Base-by-base conservation (phyloP, 257 asterid genomes). In the Gentiana macrophylla region DNA sequence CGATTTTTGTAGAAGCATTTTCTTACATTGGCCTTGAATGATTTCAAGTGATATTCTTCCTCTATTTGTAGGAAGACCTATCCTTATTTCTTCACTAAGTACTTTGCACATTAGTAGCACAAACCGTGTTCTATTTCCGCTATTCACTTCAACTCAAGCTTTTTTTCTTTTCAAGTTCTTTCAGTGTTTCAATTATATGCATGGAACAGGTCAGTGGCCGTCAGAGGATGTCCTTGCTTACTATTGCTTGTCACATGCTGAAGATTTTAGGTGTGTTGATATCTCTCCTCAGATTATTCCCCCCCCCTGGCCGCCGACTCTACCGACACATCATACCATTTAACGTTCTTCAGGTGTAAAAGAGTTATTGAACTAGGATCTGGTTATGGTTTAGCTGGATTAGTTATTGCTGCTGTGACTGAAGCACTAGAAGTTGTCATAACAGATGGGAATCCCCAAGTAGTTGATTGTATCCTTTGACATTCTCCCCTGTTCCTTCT, bases 401-500 rank as follows among this genome's bases (percentile, higher is more conserved):
- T 90, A 46, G 86, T 73, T 66, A 77, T 87, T 64, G 89, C 94
- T 37, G 64, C 65, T 67, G 89, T 59, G 68, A 67, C 95, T 44
- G 89, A 82, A 62, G 94, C 96, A 51, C 71, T 46, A 44, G 95
- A 90, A 69, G 94, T 90, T 35, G 81, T 84, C 55, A 86, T 90
- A 71, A 79, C 98, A 47, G 98, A 90, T 78, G 98, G 98, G 59
- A 90, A 90, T 62, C 98, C 95, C 65, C 96, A 79, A 80, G 95
- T 84, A 49, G 89, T 86, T 76, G 77, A 90, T 78, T 90, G 98
- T 90, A 90, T 90, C 96, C 96, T 84, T 66, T 37, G 47, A 54
- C 41, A 10, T 49, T 4, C 53, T 8, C 24, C 53, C 3, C 13
- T 4, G 10, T 53, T 53, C 32, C 2, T 24, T 15, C 11, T 56